Percentiles rank a stretch among this genome's conserved stretches.
Conservation (phyloP, 495 filamentous ascomycete genomes). For the Penicillium lividum region DNA sequence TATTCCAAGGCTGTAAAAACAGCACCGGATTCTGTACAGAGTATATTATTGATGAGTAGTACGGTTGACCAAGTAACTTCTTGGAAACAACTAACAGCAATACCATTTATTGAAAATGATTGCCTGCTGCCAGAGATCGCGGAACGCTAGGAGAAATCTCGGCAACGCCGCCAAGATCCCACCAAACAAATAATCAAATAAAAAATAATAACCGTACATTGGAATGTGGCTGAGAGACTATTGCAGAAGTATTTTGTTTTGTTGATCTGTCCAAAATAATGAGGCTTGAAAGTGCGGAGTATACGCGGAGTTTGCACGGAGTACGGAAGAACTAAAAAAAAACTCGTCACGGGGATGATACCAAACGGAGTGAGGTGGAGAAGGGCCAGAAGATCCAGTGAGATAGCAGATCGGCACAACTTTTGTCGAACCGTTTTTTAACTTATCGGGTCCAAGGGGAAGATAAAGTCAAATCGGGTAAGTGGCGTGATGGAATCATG, state of each 20-base stretch:
- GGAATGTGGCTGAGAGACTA: slow-evolving; percentile 8
- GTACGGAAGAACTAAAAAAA: background rate
- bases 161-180: background rate
- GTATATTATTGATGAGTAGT: no score
- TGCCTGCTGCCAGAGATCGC: background rate
- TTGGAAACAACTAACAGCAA: background rate
- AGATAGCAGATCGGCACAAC: slow-evolving; percentile 15
- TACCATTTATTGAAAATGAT: background rate
- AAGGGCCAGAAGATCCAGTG: slow-evolving; percentile 6
- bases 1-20: background rate
- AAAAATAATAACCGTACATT: background rate
- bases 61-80: no score
- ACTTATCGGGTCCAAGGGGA: slow-evolving; percentile 15
- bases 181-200: background rate
- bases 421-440: slow-evolving; percentile 16
- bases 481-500: slow-evolving; percentile 9
- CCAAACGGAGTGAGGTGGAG: slow-evolving; percentile 1
- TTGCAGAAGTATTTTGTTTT: background rate
- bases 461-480: slow-evolving; percentile 7
- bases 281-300: no score
- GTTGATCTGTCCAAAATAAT: background rate
- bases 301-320: no score
- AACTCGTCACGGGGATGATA: background rate
- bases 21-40: no score
- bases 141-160: slow-evolving; percentile 6